Conservation (phyloP, 257 asterid genomes). For the Solanum dulcamara region DNA sequence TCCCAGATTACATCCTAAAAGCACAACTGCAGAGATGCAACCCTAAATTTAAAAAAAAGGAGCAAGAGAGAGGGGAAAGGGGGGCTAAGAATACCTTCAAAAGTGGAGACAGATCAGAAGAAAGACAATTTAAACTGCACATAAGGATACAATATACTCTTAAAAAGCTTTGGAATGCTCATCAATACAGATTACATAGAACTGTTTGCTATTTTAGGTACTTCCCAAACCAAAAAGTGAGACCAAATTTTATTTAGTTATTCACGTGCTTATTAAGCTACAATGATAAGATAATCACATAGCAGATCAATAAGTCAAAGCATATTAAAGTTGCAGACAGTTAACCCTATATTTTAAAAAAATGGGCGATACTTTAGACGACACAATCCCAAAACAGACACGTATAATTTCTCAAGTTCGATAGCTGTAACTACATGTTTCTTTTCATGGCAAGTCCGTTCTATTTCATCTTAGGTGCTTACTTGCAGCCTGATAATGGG, state of each 20-base stretch:
- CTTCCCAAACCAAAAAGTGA: too few relatives aligned
- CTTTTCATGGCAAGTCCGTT: not conserved
- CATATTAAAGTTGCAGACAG: not conserved
- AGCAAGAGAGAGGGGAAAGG: not conserved
- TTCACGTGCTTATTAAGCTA: not conserved
- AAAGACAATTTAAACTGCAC: too few relatives aligned
- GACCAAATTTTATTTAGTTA: not conserved
- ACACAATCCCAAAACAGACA: not conserved
- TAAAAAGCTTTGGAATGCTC: too few relatives aligned
- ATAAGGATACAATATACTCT: too few relatives aligned
- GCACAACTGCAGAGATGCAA: not conserved
- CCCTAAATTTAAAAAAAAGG: not conserved
- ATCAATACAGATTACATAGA: too few relatives aligned
- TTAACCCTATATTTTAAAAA: not conserved
- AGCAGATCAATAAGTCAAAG: not conserved
- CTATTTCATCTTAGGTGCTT: not conserved
- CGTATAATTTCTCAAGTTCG: not conserved
- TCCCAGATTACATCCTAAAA: not conserved
- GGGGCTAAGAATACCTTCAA: too few relatives aligned
- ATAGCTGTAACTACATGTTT: not conserved
- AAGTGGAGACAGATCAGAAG: too few relatives aligned
- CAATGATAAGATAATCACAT: not conserved
- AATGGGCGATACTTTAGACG: not conserved
- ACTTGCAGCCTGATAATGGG: not conserved
- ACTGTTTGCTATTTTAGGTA: too few relatives aligned